Base-by-base conservation (phyloP, 192 early-diverging fungal species). In the Chytriomyces sp. region DNA sequence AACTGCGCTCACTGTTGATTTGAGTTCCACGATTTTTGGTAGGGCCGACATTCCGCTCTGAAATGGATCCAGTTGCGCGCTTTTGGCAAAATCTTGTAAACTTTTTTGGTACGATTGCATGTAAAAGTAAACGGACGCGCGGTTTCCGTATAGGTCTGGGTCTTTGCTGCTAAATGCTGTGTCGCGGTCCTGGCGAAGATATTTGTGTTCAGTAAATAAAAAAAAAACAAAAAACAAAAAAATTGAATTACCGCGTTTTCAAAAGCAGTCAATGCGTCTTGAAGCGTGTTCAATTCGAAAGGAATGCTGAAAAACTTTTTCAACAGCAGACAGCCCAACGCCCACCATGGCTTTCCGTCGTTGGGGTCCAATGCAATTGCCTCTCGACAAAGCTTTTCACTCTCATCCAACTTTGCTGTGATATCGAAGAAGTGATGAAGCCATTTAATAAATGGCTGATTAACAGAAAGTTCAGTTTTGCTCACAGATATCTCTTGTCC, bases 101-200 rank as follows among this genome's bases (percentile, higher is more conserved):
- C 67, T 50, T 10, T 71, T 28, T 7, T 48, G 35, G 2, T 77
- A 77, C 10, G 16, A 20, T 48, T 77, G 50, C 16, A 13, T 53
- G 67, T 69, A 77, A 16, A 68, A 45, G 50, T 77, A 45, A 18
- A 77, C 45, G 8, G 13, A 43, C 2, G 67, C 76, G 24, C 76
- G 65, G 50, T 77, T 77, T 59, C 76, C 60, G 59, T 61, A 77
- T 5, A 77, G 50, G 67, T 77, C 76, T 6, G 76, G 43, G 44
- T 70, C 43, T n/a, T 69, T 18, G 4, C 28, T 68, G 35, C 67
- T 68, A 44, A 46, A 47, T 64, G 53, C 3, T n/a, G 20, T 57
- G 20, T n/a, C 13, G 53, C 53, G 53, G 20, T 57, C 16, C 13
- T 13, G 20, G 20, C 1, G 53, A 5, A 57, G 53, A 57, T 57